Evolutionary conservation across 1,284 basidiomycete species (phyloP).

Genomic region (Peniophora sp.): DNA sequence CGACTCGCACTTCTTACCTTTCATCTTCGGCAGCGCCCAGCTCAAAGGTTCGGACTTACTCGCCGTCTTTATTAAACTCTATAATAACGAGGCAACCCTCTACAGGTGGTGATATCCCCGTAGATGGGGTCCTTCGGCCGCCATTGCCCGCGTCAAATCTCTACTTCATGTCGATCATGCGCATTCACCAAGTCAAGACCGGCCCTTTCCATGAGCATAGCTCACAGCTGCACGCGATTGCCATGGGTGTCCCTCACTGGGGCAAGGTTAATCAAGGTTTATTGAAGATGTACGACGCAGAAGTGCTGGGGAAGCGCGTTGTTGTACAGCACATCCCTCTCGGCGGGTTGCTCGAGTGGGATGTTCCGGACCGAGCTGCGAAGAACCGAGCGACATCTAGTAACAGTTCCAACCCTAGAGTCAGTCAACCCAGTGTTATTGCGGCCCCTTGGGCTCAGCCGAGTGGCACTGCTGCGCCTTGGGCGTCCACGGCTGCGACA

Average conservation of each 20-base stretch:
- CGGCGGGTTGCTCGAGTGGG: constrained; percentile 73
- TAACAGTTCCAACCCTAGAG: too few species aligned
- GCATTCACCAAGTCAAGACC: constrained; percentile 74
- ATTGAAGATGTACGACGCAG: constrained; percentile 95
- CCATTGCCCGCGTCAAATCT: constrained; percentile 58
- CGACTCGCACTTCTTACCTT: constrained; percentile 88
- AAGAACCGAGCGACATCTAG: too few species aligned
- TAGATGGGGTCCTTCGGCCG: constrained; percentile 45
- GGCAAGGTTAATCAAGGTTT: constrained; percentile 84
- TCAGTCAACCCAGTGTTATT: too few species aligned
- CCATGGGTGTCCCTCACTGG: constrained; percentile 82
- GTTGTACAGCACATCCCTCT: constrained; percentile 94
- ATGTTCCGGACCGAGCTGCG: constrained; percentile 17
- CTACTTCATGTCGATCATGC: constrained; percentile 76
- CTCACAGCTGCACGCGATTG: constrained; percentile 84
- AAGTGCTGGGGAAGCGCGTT: constrained; percentile 93
- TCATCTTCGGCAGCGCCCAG: constrained; percentile 90
- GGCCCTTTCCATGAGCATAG: constrained; percentile 92
- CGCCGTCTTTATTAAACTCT: constrained; percentile 2
- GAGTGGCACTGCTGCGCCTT: too few species aligned
- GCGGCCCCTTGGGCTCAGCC: too few species aligned
- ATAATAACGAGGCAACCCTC: neutral
- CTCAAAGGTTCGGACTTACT: constrained; percentile 53
- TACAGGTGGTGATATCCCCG: constrained; percentile 34
- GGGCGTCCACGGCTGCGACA: too few species aligned